Conservation (phyloP, 345 rosid species). For the Salix udensis region DNA sequence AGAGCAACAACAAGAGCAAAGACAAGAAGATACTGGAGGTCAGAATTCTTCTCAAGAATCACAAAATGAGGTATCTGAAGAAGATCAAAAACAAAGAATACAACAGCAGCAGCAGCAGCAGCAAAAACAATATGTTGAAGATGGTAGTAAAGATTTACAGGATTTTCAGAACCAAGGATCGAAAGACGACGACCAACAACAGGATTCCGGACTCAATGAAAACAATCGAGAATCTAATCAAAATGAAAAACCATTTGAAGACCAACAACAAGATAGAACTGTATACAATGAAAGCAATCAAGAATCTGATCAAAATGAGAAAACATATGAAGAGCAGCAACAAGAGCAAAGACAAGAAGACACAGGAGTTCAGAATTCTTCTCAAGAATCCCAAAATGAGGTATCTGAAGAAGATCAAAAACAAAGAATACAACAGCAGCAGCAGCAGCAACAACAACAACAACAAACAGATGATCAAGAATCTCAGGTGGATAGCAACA, state of each 20-base stretch:
- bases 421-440: slow-evolving; percentile 32
- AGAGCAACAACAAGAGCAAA: background rate
- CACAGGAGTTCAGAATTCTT: slow-evolving; percentile 32
- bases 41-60: slow-evolving; percentile 28
- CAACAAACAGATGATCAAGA: background rate
- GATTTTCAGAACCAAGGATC: background rate
- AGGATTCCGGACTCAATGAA: background rate
- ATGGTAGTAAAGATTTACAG: background rate
- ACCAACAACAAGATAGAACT: background rate
- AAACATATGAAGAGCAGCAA: slow-evolving; percentile 36
- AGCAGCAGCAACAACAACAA: slow-evolving; percentile 23
- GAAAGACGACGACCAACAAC: background rate
- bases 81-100: slow-evolving; percentile 22
- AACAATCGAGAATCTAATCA: background rate
- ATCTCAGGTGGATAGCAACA: slow-evolving; percentile 3
- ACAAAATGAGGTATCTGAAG: slow-evolving; percentile 20
- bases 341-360: slow-evolving; percentile 46
- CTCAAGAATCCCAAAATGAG: slow-evolving; percentile 28
- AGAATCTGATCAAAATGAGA: slow-evolving; percentile 18
- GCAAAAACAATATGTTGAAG: background rate
- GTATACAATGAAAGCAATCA: slow-evolving; percentile 1
- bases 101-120: slow-evolving; percentile 37
- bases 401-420: slow-evolving; percentile 22
- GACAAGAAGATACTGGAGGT: slow-evolving; percentile 48
- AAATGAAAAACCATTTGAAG: background rate